Conservation (phyloP, 805 yeast species). For the Lachancea mirantina region DNA sequence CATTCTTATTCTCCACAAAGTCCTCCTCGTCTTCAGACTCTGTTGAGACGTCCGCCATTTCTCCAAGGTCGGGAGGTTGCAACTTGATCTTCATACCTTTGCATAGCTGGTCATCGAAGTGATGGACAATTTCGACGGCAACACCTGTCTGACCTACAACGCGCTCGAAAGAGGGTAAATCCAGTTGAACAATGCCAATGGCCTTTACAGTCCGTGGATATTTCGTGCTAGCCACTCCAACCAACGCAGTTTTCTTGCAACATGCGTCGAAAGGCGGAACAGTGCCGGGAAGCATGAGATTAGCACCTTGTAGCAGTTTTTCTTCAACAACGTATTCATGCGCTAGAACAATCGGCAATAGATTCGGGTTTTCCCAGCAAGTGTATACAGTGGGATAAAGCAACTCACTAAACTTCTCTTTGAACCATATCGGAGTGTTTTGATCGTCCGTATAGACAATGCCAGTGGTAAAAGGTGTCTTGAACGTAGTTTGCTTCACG, state of each 20-base stretch:
- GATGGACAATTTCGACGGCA: slow-evolving; percentile 69
- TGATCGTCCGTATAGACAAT: slow-evolving; percentile 56
- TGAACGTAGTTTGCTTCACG: slow-evolving; percentile 58
- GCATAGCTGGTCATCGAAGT: slow-evolving; percentile 57
- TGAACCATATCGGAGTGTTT: slow-evolving; percentile 69
- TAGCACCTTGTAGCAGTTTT: slow-evolving; percentile 65
- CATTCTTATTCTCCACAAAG: slow-evolving; percentile 14
- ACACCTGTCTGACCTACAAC: slow-evolving; percentile 67
- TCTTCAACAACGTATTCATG: slow-evolving; percentile 65
- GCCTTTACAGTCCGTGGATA: slow-evolving; percentile 62
- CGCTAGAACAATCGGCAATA: slow-evolving; percentile 64
- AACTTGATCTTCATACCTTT: slow-evolving; percentile 41
- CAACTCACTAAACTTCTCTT: slow-evolving; percentile 44
- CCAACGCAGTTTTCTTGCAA: slow-evolving; percentile 48
- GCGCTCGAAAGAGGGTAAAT: slow-evolving; percentile 37
- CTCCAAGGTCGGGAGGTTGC: slow-evolving; percentile 33
- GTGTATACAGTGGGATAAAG: slow-evolving; percentile 67
- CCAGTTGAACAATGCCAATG: slow-evolving; percentile 52
- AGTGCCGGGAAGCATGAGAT: slow-evolving; percentile 69
- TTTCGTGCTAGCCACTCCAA: slow-evolving; percentile 59
- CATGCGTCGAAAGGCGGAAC: slow-evolving; percentile 49
- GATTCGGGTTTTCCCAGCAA: slow-evolving; percentile 58
- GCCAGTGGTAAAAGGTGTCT: slow-evolving; percentile 49
- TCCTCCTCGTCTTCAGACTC: slow-evolving; percentile 10
- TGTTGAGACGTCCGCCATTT: slow-evolving; percentile 6